phyloP scores from a whole-genome alignment of 2,329 filamentous ascomycete species.

The Penicillium aurantiogriseum region DNA sequence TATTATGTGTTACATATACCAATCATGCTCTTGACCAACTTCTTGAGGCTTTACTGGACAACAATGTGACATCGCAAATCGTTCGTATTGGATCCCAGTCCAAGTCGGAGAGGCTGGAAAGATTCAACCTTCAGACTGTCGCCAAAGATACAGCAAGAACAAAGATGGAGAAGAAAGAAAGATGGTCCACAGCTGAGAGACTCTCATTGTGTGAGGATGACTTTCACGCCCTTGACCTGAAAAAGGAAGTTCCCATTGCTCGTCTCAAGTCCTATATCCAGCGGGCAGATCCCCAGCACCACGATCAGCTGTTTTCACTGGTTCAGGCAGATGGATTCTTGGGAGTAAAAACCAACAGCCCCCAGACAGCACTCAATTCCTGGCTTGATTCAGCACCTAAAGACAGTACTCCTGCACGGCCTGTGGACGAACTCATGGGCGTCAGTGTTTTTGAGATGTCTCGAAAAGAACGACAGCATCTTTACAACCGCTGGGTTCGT shows the following conservation, averaged over 20 bases:
- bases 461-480: not conserved
- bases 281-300: not conserved
- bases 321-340: not conserved
- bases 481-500: not conserved
- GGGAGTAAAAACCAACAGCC: not conserved
- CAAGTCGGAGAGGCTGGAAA: slow-evolving; percentile 53
- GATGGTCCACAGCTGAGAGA: slow-evolving; percentile 10
- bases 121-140: slow-evolving; percentile 50
- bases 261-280: slow-evolving; percentile 11
- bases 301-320: slow-evolving; percentile 4
- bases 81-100: slow-evolving; percentile 62
- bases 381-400: not conserved
- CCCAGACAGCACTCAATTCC: not conserved
- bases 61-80: slow-evolving; percentile 42
- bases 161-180: slow-evolving; percentile 28
- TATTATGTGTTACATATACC: slow-evolving; percentile 51
- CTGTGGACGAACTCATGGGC: not conserved
- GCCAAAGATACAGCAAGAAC: slow-evolving; percentile 37
- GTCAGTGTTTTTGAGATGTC: not conserved
- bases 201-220: slow-evolving; percentile 14
- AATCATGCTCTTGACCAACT: slow-evolving; percentile 59
- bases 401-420: not conserved
- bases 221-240: slow-evolving; percentile 13
- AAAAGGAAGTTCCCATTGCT: not conserved
- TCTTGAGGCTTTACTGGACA: slow-evolving; percentile 57